Percentiles rank a stretch among this genome's conserved stretches.
phyloP scores from a whole-genome alignment of 805 yeast genomes.

The Yarrowia deformans region DNA sequence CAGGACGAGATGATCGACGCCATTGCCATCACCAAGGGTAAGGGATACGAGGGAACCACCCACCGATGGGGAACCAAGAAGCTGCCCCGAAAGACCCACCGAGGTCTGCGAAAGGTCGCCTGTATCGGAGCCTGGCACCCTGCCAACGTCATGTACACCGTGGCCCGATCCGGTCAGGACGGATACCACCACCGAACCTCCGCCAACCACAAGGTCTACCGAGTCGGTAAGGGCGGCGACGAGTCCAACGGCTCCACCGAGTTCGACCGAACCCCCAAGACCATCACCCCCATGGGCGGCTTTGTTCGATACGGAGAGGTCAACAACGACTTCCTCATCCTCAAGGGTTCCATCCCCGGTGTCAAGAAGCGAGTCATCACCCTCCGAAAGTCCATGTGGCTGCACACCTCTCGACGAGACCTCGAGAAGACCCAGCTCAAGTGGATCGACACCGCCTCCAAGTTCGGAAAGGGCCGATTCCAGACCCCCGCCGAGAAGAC shows the following conservation, averaged over 20 bases:
- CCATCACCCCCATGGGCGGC: conserved; percentile 99
- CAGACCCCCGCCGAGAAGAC: conserved; percentile 99
- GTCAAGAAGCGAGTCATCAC: conserved; percentile 99
- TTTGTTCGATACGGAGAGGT: conserved; percentile 99
- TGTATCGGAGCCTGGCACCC: conserved; percentile 99
- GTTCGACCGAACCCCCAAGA: conserved; percentile 99
- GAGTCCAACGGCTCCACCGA: conserved; percentile 94
- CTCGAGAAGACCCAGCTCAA: conserved; percentile 94
- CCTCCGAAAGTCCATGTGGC: conserved; percentile 97
- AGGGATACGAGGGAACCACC: conserved; percentile 99
- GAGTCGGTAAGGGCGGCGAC: conserved; percentile 96
- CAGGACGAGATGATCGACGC: conserved; percentile 99
- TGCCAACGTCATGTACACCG: conserved; percentile 99
- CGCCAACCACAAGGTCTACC: conserved; percentile 99
- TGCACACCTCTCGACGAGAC: conserved; percentile 97
- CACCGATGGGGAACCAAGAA: conserved; percentile 99
- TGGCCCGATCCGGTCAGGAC: conserved; percentile 99
- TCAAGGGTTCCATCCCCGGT: conserved; percentile 99
- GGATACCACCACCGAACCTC: conserved; percentile 99
- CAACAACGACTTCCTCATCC: conserved; percentile 95
- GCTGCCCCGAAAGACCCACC: conserved; percentile 99
- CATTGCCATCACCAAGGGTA: conserved; percentile 99
- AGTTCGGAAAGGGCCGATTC: conserved; percentile 99
- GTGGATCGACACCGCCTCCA: conserved; percentile 99
- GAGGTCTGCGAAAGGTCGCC: conserved; percentile 99